phyloP scores from a whole-genome alignment of 495 filamentous ascomycete species.

The Aspergillus wentii region DNA sequence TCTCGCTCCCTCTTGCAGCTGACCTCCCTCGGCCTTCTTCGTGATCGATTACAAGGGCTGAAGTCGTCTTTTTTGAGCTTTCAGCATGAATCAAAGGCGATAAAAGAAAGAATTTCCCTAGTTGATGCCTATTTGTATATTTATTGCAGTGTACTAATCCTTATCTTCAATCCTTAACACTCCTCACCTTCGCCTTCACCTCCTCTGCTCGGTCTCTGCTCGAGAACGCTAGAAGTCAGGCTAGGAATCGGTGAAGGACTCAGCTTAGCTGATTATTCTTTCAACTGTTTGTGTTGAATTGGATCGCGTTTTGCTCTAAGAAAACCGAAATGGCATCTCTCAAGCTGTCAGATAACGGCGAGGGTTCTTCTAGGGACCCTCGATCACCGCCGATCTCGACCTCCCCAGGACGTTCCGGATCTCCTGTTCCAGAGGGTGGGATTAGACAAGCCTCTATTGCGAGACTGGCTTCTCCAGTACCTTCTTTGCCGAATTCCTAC shows the following conservation, averaged over 20 bases:
- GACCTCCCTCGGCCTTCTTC: background rate
- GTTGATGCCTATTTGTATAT: no score
- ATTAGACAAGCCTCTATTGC: conserved; percentile 64
- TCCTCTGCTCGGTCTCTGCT: no score
- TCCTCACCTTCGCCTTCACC: no score
- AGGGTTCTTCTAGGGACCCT: conserved; percentile 29
- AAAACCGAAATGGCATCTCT: conserved; percentile 26
- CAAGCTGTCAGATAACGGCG: conserved; percentile 28
- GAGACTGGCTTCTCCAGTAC: conserved; percentile 65
- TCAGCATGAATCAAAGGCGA: no score
- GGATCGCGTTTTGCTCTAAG: no score
- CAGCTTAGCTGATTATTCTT: no score
- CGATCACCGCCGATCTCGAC: conserved; percentile 35
- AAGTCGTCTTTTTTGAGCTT: background rate
- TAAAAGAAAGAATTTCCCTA: no score
- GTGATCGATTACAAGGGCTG: background rate
- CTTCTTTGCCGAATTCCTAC: conserved; percentile 46
- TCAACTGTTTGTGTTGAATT: no score
- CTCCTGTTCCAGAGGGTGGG: conserved; percentile 41
- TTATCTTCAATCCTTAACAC: no score
- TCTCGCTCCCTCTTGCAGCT: conserved; percentile 5
- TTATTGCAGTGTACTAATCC: no score
- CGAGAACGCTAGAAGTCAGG: background rate
- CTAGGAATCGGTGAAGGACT: conserved; percentile 8
- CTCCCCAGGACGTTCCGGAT: conserved; percentile 31